Base-by-base conservation (phyloP, 2,329 filamentous ascomycete genomes). In the Penicillium sp. region DNA sequence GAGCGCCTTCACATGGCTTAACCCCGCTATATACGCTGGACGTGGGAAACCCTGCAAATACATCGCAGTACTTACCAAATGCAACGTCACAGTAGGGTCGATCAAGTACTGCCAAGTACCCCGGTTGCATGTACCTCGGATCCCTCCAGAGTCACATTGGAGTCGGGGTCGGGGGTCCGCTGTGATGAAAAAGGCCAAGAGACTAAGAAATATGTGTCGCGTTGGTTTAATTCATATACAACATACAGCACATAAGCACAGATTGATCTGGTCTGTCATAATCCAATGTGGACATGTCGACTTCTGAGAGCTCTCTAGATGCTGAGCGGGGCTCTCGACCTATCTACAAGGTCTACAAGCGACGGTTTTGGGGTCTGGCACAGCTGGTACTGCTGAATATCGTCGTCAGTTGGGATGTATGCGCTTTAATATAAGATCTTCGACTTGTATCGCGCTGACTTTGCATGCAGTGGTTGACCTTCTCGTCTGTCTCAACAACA, bases 401-500 rank as follows among this genome's bases (percentile, higher is more conserved):
- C 52, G 84, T 97, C 57, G 88, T 96, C 39, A 95, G 90, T 67
- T 97, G 93, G 93, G 91, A 95, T 83, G 90, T 94, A 81, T 80
- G 90, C 56, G 30, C 32, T 34, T 10, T 14, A 56, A 30, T 46
- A 23, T 7, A 42, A 40, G 23, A 23, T 30, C 30, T 56, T 26
- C 42, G 42, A 19, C 29, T 14, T 34, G 10, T 14, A 49, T 18
- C 3, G 40, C 18, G 27, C 30, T 41, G 27, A 44, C 35, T 11
- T 7, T 18, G 3, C 7, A 26, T 35, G 30, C 56, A 91, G 90
- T 97, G 93, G 93, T 83, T 97, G 64, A 94, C 91, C 7, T 97
- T 91, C 73, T 88, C 92, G 2, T 88, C 93, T 38, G 86, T 96
- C 30, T 90, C 90, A 1, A 83, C 83, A 32, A 84, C 87, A 19